Conservation (phyloP, 2,329 filamentous ascomycete genomes). For the Talaromyces sp. region DNA sequence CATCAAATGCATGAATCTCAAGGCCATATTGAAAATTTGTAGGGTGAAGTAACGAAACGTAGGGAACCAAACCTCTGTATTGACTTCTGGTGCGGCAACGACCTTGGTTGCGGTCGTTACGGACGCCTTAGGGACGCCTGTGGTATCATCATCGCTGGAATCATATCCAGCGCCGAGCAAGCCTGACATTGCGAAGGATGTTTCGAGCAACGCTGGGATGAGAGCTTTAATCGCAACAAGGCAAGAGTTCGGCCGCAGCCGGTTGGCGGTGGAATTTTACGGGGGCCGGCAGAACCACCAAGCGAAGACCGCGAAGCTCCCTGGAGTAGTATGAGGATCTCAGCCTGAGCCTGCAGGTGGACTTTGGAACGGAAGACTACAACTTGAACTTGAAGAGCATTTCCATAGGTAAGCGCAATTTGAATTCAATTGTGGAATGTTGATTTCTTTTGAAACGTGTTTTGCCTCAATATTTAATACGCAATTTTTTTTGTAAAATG, state of each 20-base stretch:
- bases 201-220: constrained; percentile 1
- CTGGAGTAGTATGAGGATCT: not conserved
- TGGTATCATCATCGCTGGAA: constrained; percentile 53
- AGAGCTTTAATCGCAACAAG: constrained; percentile 10
- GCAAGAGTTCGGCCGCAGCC: too few relatives aligned
- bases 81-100: constrained; percentile 56
- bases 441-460: too few relatives aligned
- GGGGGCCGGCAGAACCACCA: constrained; percentile 29
- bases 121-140: constrained; percentile 26
- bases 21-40: not conserved
- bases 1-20: not conserved
- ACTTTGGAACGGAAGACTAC: not conserved
- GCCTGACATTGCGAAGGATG: constrained; percentile 41
- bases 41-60: constrained; percentile 6
- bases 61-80: constrained; percentile 59
- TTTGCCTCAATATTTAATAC: too few relatives aligned
- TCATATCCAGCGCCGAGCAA: constrained; percentile 49
- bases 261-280: constrained; percentile 35
- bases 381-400: not conserved
- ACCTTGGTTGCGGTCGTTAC: constrained; percentile 41
- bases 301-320: constrained; percentile 24
- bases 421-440: too few relatives aligned
- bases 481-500: too few relatives aligned
- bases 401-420: too few relatives aligned
- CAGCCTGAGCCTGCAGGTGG: too few relatives aligned